Base-by-base conservation (phyloP, 2,329 filamentous ascomycete genomes). In the Fusarium sterilihyphosum region DNA sequence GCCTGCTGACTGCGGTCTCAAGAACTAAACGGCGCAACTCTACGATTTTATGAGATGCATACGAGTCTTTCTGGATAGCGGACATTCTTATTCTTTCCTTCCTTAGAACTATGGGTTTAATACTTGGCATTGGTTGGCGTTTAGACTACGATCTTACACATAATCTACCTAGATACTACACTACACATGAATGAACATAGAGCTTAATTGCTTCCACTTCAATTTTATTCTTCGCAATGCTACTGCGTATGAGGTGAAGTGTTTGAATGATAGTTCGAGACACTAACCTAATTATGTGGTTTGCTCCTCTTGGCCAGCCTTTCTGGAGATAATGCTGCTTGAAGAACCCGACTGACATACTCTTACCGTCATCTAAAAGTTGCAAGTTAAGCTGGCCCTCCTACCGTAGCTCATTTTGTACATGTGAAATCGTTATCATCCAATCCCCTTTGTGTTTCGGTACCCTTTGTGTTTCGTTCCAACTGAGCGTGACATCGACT, bases 1-100 rank as follows among this genome's bases (percentile, higher is more conserved):
- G 31, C 64, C 77, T 46, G 83, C 77, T 71, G 80, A 82, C 74
- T 92, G 90, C 78, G 82, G 82, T 29, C 74, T 85, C 65, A 83
- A 81, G 73, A 67, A 44, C 22, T 68, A 73, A 52, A 56, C 29
- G 62, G 26, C 57, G 54, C 54, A 56, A 53, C 56, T 65, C 60
- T 50, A 57, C 46, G 73, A 73, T 52, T 59, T 70, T 37, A 76
- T 47, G 47, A 75, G 65, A 59, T 70, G 62, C 61, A 67, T 58
- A 56, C 59, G 37, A n/a, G 56, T 31, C 49, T 62, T 63, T 63
- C 56, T 54, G 62, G 66, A 63, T 49, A 65, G 58, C 59, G 57
- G 59, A 58, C 24, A 59, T 53, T 65, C 56, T 68, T 61, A 59
- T 75, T 73, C 65, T 65, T 72, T 67, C 76, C 60, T 65, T 78